A percentile compares a stretch with the other conserved stretches of the same genome.
Conservation (phyloP, 2,329 filamentous ascomycete species). For the Diaporthe destruens region DNA sequence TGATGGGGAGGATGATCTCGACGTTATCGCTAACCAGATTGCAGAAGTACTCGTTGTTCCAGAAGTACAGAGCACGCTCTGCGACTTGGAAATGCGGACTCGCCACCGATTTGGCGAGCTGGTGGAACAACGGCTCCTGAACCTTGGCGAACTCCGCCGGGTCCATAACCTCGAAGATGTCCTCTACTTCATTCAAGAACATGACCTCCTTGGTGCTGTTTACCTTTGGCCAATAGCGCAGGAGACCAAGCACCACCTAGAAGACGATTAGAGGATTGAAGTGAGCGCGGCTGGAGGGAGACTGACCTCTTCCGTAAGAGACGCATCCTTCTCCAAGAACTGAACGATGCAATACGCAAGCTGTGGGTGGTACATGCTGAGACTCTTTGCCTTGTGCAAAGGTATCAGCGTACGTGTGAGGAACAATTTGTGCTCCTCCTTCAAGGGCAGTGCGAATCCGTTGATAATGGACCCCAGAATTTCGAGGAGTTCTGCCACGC, state of each 20-base stretch:
- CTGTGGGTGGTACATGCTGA: conserved; percentile 99
- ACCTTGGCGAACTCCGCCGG: conserved; percentile 98
- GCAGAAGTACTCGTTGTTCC: conserved; percentile 99
- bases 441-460: conserved; percentile 94
- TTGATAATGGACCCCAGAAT: conserved; percentile 99
- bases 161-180: conserved; percentile 99
- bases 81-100: conserved; percentile 99
- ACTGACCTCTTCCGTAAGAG: conserved; percentile 92
- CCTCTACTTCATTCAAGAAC: conserved; percentile 99
- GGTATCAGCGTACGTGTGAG: conserved; percentile 92
- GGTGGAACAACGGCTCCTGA: conserved; percentile 96
- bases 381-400: conserved; percentile 96
- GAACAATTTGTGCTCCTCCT: conserved; percentile 99
- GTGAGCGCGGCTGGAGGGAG: background rate
- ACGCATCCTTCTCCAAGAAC: conserved; percentile 97
- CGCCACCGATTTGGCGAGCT: conserved; percentile 96
- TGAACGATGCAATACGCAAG: conserved; percentile 99
- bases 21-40: conserved; percentile 99
- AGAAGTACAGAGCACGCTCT: conserved; percentile 97
- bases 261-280: conserved; percentile 42
- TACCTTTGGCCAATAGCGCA: conserved; percentile 98
- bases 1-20: conserved; percentile 97
- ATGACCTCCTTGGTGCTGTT: conserved; percentile 99
- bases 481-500: conserved; percentile 95
- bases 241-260: conserved; percentile 90